These are phyloP conservation scores for Closterium sp. DNA, from an alignment of 139 green algal species.

Conservation along the genomic window DNA sequence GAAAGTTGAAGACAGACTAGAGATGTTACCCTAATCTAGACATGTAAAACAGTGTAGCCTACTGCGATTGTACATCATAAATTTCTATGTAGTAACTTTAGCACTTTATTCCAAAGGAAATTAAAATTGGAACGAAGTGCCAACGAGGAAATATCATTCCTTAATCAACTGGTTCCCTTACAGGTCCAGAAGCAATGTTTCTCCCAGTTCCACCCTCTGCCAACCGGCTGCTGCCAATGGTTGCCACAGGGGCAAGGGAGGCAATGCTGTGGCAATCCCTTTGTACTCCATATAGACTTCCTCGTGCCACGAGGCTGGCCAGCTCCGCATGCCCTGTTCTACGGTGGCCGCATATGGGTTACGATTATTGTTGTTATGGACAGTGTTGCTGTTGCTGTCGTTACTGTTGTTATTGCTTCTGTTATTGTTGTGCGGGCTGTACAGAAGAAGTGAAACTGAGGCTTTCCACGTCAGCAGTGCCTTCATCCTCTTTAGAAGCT, in stretches of 20 bases:
- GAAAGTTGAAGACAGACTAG: no score
- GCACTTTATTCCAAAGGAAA: no score
- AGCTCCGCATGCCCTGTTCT: background rate
- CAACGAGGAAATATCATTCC: no score
- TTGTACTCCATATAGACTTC: background rate
- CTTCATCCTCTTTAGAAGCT: background rate
- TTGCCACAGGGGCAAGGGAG: background rate
- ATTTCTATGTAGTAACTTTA: no score
- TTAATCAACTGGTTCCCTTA: no score
- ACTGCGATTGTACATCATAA: no score
- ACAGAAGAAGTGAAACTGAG: background rate
- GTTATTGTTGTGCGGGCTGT: background rate
- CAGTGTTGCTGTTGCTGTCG: background rate
- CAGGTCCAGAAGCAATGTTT: no score
- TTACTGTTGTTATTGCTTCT: background rate
- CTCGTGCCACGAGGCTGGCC: background rate
- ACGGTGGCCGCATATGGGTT: background rate
- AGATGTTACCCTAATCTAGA: no score
- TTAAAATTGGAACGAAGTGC: no score
- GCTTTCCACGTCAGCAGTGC: background rate
- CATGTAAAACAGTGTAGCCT: no score
- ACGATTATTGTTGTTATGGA: background rate
- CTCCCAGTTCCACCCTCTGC: no score
- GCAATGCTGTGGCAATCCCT: background rate
- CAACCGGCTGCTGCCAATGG: background rate